phyloP scores from a whole-genome alignment of 1,284 basidiomycete genomes.

The Singerocomus inundabilis region DNA sequence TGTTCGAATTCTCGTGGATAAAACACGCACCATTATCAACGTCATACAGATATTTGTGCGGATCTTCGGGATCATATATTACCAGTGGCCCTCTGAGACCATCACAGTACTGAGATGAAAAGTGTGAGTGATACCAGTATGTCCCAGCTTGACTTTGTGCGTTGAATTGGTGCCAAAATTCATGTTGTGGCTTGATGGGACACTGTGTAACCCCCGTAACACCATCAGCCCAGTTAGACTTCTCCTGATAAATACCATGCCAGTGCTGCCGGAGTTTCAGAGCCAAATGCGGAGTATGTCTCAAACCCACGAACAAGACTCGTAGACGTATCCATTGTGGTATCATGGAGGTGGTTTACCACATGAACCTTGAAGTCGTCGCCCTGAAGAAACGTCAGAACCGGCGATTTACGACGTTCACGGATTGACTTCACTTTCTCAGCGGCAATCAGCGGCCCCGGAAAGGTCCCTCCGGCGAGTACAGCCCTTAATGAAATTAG shows the following conservation, averaged over 20 bases:
- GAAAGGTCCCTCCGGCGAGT: conserved; percentile 29
- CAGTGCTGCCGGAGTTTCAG: conserved; percentile 40
- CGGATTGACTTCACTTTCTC: conserved; percentile 22
- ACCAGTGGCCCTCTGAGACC: conserved; percentile 44
- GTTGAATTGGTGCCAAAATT: conserved; percentile 39
- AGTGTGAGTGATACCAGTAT: conserved; percentile 46
- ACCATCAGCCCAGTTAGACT: conserved; percentile 42
- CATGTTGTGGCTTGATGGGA: conserved; percentile 38
- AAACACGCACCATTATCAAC: conserved; percentile 36
- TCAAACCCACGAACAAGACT: conserved; percentile 27
- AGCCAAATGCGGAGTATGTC: neutral
- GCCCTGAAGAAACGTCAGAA: conserved; percentile 25
- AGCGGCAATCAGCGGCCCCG: conserved; percentile 34
- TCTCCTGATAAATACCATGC: conserved; percentile 46
- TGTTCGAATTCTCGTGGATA: neutral
- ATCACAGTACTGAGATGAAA: conserved; percentile 36
- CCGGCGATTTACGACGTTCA: neutral
- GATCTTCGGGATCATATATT: conserved; percentile 45
- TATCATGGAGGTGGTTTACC: conserved; percentile 32
- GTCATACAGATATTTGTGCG: conserved; percentile 39
- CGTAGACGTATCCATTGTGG: conserved; percentile 34
- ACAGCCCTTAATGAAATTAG: conserved; percentile 16
- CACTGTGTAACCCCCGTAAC: conserved; percentile 44
- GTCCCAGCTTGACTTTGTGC: conserved; percentile 41
- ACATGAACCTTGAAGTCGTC: conserved; percentile 34